phyloP scores from a whole-genome alignment of 352 stramenopile species.

The Globisporangium viniferum region DNA sequence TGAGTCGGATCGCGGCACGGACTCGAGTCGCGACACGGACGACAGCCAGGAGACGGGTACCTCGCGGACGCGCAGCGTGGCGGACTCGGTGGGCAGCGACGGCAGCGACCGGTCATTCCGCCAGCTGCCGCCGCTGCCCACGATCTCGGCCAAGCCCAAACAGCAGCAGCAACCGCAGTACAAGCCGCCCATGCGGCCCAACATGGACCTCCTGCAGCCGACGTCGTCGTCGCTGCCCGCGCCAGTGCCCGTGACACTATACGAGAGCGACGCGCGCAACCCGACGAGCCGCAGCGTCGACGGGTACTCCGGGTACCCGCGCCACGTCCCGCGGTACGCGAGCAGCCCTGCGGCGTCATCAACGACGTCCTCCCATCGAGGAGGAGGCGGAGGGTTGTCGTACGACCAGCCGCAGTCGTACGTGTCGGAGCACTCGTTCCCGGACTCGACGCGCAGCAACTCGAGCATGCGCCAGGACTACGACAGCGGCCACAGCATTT shows the following conservation, averaged over 20 bases:
- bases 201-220: slow-evolving; percentile 16
- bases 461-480: slow-evolving; percentile 21
- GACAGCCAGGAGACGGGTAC: slow-evolving; percentile 21
- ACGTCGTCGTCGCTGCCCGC: slow-evolving; percentile 3
- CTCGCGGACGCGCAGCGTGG: slow-evolving; percentile 6
- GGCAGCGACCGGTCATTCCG: slow-evolving; percentile 20
- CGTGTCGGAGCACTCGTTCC: slow-evolving; percentile 24
- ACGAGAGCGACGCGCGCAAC: slow-evolving; percentile 2
- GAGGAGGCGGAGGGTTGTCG: background rate
- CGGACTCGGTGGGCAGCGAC: slow-evolving; percentile 12
- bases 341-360: slow-evolving; percentile 2
- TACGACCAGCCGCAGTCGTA: slow-evolving; percentile 21
- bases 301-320: background rate
- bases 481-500: slow-evolving; percentile 18
- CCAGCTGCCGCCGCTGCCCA: slow-evolving; percentile 16
- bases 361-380: slow-evolving; percentile 11
- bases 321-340: slow-evolving; percentile 13
- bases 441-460: slow-evolving; percentile 13
- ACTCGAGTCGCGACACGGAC: slow-evolving; percentile 27
- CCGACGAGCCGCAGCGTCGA: slow-evolving; percentile 8
- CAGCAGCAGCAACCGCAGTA: background rate
- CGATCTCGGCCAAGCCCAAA: slow-evolving; percentile 9
- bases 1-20: slow-evolving; percentile 21
- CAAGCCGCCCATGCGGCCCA: slow-evolving; percentile 9
- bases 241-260: slow-evolving; percentile 4